Evolutionary conservation across 2,329 filamentous ascomycete genomes (phyloP).

Genomic region (Cladosporium austrohemisphaericum): DNA sequence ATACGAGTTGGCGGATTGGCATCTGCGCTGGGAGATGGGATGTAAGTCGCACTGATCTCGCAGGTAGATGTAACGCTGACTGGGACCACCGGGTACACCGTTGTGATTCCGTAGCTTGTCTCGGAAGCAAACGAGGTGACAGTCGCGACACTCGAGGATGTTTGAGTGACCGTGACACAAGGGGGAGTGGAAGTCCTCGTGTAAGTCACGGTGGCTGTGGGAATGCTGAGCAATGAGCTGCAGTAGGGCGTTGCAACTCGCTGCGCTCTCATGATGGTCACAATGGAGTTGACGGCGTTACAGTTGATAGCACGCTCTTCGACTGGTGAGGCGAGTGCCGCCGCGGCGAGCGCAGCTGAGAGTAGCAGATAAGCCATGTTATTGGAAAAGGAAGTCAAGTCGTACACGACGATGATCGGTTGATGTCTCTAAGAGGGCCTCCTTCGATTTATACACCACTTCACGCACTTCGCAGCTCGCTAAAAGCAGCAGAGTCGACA

Average conservation of each 20-base stretch:
- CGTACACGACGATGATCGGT: background rate
- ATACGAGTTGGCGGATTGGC: background rate
- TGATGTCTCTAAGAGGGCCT: too few species aligned
- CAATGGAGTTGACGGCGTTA: slow-evolving; percentile 6
- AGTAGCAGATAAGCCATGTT: too few species aligned
- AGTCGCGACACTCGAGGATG: slow-evolving; percentile 1
- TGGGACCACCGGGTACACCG: slow-evolving; percentile 12
- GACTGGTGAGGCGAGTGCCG: background rate
- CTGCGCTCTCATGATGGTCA: slow-evolving; percentile 10
- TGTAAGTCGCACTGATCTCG: slow-evolving; percentile 4
- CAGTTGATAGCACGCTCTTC: slow-evolving; percentile 2
- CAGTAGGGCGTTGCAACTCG: slow-evolving; percentile 12
- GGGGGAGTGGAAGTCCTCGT: slow-evolving; percentile 4
- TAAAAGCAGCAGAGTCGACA: too few species aligned
- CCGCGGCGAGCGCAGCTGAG: background rate
- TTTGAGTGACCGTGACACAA: slow-evolving; percentile 2
- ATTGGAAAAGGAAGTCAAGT: too few species aligned
- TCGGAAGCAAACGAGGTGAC: background rate
- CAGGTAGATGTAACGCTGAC: slow-evolving; percentile 4
- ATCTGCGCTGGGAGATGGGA: background rate
- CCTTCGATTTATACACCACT: background rate
- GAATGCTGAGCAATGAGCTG: slow-evolving; percentile 1
- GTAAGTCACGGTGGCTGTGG: background rate
- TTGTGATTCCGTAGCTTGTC: background rate
- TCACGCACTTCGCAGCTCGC: too few species aligned